Evolutionary conservation across 2,329 filamentous ascomycete genomes (phyloP).

Genomic region (Parastagonospora avenae): DNA sequence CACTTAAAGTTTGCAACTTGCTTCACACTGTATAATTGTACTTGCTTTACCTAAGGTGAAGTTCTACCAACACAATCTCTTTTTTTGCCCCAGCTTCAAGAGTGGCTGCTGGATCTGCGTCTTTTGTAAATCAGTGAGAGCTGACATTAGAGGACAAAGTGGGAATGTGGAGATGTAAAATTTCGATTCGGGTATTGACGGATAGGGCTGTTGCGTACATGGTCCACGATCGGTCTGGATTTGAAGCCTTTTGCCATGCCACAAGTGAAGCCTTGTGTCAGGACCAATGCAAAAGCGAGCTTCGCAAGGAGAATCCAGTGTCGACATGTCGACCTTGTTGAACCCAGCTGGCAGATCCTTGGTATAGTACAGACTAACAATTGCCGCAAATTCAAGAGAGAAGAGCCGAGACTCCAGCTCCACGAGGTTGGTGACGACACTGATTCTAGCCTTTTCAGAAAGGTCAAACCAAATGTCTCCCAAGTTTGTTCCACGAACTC

Average conservation of each 20-base stretch:
- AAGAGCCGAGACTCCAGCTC: constrained; percentile 36
- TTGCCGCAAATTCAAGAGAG: constrained; percentile 34
- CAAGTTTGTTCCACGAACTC: constrained; percentile 39
- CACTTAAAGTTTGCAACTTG: too few relatives aligned
- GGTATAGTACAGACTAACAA: constrained; percentile 39
- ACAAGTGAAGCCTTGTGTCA: constrained; percentile 31
- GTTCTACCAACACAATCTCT: too few relatives aligned
- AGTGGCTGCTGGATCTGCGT: constrained; percentile 23
- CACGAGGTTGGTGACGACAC: constrained; percentile 31
- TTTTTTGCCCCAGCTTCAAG: constrained; percentile 40
- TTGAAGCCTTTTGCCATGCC: constrained; percentile 34
- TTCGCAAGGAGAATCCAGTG: constrained; percentile 5
- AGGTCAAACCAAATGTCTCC: constrained; percentile 41
- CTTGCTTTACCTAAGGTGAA: too few relatives aligned
- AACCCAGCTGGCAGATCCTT: constrained; percentile 15
- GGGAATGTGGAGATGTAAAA: constrained; percentile 1
- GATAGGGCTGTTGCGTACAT: constrained; percentile 30
- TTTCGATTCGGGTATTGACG: background rate
- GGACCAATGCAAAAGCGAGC: constrained; percentile 37
- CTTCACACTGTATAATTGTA: too few relatives aligned
- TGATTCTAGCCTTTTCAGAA: constrained; percentile 23
- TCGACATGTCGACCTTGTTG: constrained; percentile 20
- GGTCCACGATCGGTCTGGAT: constrained; percentile 37
- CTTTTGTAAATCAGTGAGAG: constrained; percentile 18
- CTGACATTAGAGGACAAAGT: constrained; percentile 9